Base-by-base conservation (phyloP, 257 asterid species). In the Nyctanthes arbortristis region DNA sequence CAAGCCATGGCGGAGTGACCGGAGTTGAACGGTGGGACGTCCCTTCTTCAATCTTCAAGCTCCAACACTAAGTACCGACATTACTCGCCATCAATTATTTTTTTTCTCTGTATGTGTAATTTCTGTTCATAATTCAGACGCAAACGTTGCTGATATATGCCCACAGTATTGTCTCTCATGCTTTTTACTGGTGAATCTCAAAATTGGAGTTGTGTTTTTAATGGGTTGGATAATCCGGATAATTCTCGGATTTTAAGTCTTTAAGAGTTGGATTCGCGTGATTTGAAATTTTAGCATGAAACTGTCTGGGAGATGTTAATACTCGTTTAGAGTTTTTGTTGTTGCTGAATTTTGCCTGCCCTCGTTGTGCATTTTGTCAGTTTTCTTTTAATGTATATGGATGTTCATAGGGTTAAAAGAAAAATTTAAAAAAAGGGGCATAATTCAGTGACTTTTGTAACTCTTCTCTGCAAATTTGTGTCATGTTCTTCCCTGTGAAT, bases 301-400 rank as follows among this genome's bases (percentile, higher is more conserved):
- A 28, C 11, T 61, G 67, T 54, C 37, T 55, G 68, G 68, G 65
- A 64, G 16, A 31, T 2, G 61, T 65, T 66, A 66, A 43, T 75
- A 18, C 39, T 14, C 62, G 61, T 18, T 31, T 40, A 13, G 22
- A 65, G 24, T 32, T 54, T 65, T 22, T 40, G 63, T 32, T 65
- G 24, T 40, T 60, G 77, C 68, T 65, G 43, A 60, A 25, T 37
- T 55, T 28, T 27, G 57, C 33, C 63, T 66, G 25, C 62, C 18
- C 20, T 20, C 24, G 12, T 37, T 45, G 8, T 67, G 68, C 14
- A 43, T 5, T 20, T 58, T 32, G 24, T 33, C 27, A 2, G 34
- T 75, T 25, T 27, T 65, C n/a, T 49, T 22, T 20, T 28, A 67
- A 47, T 65, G 58, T 45, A 56, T 35, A 54, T 32, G 55, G 20